These are phyloP conservation scores for Suillus decipiens DNA, from an alignment of 768 basidiomycete genomes.

Conservation along the genomic window DNA sequence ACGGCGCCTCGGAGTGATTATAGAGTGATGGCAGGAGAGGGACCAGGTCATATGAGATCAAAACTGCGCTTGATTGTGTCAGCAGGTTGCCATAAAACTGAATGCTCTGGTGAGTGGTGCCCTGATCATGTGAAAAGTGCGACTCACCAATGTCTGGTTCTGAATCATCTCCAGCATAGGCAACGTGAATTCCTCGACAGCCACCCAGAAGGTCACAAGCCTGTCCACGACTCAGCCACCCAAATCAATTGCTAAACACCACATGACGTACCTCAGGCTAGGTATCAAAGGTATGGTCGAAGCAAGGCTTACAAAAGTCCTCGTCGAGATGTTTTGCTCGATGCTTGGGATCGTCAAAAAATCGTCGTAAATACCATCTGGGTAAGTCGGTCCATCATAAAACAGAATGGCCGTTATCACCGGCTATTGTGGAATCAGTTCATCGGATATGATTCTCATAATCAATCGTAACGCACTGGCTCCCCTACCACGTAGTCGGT, in stretches of 20 bases:
- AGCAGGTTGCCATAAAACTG: constrained; percentile 17
- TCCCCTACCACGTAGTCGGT: constrained; percentile 38
- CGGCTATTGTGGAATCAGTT: constrained; percentile 15
- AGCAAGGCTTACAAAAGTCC: constrained; percentile 5
- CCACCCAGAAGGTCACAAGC: background rate
- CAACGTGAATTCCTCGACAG: background rate
- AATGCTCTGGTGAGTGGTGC: background rate
- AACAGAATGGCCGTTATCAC: constrained; percentile 44
- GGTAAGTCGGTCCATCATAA: constrained; percentile 49
- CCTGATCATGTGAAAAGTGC: background rate
- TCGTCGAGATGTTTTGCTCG: constrained; percentile 6
- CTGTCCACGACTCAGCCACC: background rate
- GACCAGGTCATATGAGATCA: constrained; percentile 38
- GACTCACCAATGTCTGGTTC: background rate
- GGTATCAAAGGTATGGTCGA: constrained; percentile 6
- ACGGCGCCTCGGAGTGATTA: constrained; percentile 35
- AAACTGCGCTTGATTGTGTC: background rate
- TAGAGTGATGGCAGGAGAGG: constrained; percentile 49
- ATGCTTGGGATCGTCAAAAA: constrained; percentile 7
- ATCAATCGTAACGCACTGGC: constrained; percentile 19
- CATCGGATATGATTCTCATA: background rate
- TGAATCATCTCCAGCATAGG: background rate
- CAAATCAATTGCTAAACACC: background rate
- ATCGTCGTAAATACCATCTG: constrained; percentile 6
- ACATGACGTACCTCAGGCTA: constrained; percentile 1